Percentiles rank a stretch among this genome's conserved stretches.
These are phyloP conservation scores for Globisporangium paddicum DNA, from an alignment of 352 stramenopile genomes.

Conservation along the genomic window DNA sequence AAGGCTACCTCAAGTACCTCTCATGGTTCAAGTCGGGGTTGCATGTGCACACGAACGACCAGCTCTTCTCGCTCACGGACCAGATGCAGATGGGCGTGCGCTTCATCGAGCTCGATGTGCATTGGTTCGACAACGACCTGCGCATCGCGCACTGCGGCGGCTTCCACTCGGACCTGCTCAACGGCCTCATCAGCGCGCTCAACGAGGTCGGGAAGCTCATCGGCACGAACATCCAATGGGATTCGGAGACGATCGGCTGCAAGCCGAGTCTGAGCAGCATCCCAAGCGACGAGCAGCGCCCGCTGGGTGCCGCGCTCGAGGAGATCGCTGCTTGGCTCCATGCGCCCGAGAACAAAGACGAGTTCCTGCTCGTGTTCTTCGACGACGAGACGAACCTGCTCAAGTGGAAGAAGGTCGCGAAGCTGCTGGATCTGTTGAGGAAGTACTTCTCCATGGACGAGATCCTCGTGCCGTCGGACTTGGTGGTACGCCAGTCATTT, in stretches of 20 bases:
- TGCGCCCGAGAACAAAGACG: slow-evolving; percentile 38
- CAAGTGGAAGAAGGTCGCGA: slow-evolving; percentile 77
- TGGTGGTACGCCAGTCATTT: slow-evolving; percentile 41
- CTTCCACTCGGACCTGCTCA: slow-evolving; percentile 51
- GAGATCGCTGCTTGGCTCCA: slow-evolving; percentile 62
- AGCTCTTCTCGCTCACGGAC: slow-evolving; percentile 65
- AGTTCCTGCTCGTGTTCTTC: slow-evolving; percentile 85
- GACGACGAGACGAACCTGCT: slow-evolving; percentile 71
- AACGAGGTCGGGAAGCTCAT: slow-evolving; percentile 55
- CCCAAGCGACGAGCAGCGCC: slow-evolving; percentile 46
- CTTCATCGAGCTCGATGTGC: slow-evolving; percentile 64
- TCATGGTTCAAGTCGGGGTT: slow-evolving; percentile 48
- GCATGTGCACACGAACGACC: slow-evolving; percentile 61
- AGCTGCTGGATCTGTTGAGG: slow-evolving; percentile 60
- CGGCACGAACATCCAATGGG: slow-evolving; percentile 56
- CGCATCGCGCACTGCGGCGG: slow-evolving; percentile 65
- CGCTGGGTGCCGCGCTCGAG: slow-evolving; percentile 34
- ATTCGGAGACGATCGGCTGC: slow-evolving; percentile 66
- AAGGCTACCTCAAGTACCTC: slow-evolving; percentile 54
- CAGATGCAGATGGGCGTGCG: slow-evolving; percentile 61
- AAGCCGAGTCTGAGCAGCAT: slow-evolving; percentile 69
- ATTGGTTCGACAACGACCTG: slow-evolving; percentile 66
- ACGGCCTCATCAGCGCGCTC: slow-evolving; percentile 58
- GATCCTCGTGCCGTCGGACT: slow-evolving; percentile 60
- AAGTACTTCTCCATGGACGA: slow-evolving; percentile 52